A percentile compares a stretch with the other conserved stretches of the same genome.
These are phyloP conservation scores for Acorus calamus DNA, from an alignment of 106 monocot species.

Conservation along the genomic window DNA sequence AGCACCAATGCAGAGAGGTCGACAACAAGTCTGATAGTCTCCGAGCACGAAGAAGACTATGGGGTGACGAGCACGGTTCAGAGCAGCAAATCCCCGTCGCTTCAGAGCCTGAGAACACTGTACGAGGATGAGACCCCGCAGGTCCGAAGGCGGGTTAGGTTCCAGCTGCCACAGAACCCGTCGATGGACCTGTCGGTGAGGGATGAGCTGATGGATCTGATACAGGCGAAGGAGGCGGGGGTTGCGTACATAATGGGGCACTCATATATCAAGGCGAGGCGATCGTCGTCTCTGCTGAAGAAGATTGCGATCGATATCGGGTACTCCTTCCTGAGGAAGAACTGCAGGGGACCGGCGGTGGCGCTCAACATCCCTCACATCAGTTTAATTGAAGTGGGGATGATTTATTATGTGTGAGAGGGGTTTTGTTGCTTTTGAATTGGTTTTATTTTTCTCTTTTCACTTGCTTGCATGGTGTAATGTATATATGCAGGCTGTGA, in stretches of 20 bases:
- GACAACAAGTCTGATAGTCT: slow-evolving; percentile 11
- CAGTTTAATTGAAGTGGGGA: slow-evolving; percentile 75
- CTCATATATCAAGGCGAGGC: slow-evolving; percentile 63
- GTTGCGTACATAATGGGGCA: slow-evolving; percentile 81
- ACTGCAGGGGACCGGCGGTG: slow-evolving; percentile 68
- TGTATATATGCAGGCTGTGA: too few species aligned
- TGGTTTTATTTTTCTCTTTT: too few species aligned
- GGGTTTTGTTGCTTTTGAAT: too few species aligned
- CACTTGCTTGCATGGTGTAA: too few species aligned
- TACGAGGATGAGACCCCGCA: slow-evolving; percentile 58
- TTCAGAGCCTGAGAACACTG: slow-evolving; percentile 35
- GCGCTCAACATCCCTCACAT: slow-evolving; percentile 76
- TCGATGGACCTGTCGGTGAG: slow-evolving; percentile 31
- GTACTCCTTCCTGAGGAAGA: slow-evolving; percentile 71
- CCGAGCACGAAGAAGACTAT: slow-evolving; percentile 6
- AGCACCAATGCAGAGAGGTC: slow-evolving; percentile 10
- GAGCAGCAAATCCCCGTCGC: slow-evolving; percentile 56
- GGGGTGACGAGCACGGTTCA: slow-evolving; percentile 6
- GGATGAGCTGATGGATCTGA: slow-evolving; percentile 43
- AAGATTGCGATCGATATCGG: slow-evolving; percentile 66
- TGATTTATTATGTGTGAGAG: slow-evolving; percentile 72
- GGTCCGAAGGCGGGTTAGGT: slow-evolving; percentile 39
- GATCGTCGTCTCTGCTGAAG: slow-evolving; percentile 57
- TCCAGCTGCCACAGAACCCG: slow-evolving; percentile 31
- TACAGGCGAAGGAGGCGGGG: slow-evolving; percentile 63